Conservation (phyloP, 495 filamentous ascomycete genomes). For the Penicillium antarcticum region DNA sequence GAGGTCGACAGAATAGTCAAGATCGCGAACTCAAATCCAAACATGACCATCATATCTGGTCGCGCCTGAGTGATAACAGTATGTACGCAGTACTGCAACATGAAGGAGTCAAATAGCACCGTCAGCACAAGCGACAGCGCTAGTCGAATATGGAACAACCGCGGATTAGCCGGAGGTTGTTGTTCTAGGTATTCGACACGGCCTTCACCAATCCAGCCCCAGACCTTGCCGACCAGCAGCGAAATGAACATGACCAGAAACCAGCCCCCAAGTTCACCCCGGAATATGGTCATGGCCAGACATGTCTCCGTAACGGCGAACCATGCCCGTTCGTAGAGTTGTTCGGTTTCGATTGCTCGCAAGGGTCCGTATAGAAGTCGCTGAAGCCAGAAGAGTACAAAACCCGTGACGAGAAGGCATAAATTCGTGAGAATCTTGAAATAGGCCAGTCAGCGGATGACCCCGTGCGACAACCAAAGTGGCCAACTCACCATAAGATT, state of each 20-base stretch:
- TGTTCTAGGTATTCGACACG: constrained; percentile 93
- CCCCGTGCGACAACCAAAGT: not conserved
- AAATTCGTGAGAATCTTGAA: constrained; percentile 83
- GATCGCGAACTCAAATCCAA: constrained; percentile 94
- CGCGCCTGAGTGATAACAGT: constrained; percentile 81
- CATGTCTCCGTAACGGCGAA: constrained; percentile 96
- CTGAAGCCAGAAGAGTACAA: constrained; percentile 81
- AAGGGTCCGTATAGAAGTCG: constrained; percentile 87
- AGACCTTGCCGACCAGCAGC: constrained; percentile 90
- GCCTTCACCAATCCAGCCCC: constrained; percentile 96
- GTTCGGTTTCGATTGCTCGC: constrained; percentile 91
- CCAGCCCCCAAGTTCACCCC: constrained; percentile 89
- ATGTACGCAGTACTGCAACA: constrained; percentile 75
- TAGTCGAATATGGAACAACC: constrained; percentile 83
- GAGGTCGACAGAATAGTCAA: constrained; percentile 75
- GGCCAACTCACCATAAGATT: constrained; percentile 73
- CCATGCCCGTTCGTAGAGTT: constrained; percentile 96
- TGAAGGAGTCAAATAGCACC: constrained; percentile 67
- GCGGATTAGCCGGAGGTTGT: constrained; percentile 86
- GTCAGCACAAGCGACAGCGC: constrained; percentile 74
- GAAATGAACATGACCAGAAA: constrained; percentile 94
- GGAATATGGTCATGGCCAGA: constrained; percentile 98
- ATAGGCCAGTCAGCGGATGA: not conserved
- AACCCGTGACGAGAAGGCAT: constrained; percentile 69
- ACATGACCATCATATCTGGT: constrained; percentile 99